Evolutionary conservation across 2,329 filamentous ascomycete species (phyloP).

Genomic region (Colletotrichum acutatum): DNA sequence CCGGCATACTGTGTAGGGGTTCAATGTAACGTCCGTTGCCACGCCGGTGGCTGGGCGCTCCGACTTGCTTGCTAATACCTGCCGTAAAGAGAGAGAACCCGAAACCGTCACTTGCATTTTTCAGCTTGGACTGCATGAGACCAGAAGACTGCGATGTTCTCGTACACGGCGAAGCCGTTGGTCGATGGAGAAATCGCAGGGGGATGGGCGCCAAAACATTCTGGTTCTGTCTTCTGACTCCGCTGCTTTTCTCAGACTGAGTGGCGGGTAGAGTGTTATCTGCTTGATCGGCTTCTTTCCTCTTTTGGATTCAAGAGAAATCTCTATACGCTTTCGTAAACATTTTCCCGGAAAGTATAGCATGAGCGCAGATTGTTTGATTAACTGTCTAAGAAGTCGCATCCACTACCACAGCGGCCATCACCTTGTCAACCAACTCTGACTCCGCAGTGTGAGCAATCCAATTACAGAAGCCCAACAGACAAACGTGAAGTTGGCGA

Average conservation of each 20-base stretch:
- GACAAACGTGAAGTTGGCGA: conserved; percentile 14
- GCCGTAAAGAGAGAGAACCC: neutral
- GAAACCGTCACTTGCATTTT: neutral
- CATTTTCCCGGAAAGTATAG: neutral
- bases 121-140: neutral
- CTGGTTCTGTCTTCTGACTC: neutral
- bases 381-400: neutral
- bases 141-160: neutral
- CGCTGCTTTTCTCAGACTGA: neutral
- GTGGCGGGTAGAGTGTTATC: too few relatives aligned
- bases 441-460: neutral
- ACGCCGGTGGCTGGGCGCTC: neutral
- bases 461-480: conserved; percentile 14
- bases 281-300: neutral
- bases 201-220: neutral
- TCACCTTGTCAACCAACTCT: conserved; percentile 18
- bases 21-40: neutral
- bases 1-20: neutral
- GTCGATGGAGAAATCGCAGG: neutral
- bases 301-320: neutral
- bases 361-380: neutral
- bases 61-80: neutral
- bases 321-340: neutral
- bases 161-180: neutral
- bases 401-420: neutral